Conservation (phyloP, 768 basidiomycete genomes). For the Antrodiella citrinella region DNA sequence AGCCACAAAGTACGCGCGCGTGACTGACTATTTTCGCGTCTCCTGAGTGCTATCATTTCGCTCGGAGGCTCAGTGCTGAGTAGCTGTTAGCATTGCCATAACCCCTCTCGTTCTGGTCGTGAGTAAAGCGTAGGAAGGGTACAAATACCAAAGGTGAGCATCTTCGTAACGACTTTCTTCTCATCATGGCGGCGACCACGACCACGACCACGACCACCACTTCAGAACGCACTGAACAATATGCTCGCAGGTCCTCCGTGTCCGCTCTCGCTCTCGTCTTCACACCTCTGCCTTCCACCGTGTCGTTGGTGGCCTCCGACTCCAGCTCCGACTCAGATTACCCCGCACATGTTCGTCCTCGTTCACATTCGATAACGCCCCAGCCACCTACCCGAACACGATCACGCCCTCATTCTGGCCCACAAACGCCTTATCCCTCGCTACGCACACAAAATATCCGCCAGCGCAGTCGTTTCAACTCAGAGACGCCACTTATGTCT, state of each 20-base stretch:
- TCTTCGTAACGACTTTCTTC: no score
- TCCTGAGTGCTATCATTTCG: no score
- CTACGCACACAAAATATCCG: no score
- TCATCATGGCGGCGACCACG: background rate
- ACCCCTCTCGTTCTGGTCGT: no score
- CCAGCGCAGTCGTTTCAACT: no score
- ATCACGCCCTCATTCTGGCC: background rate
- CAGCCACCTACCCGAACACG: background rate
- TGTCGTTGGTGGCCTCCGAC: background rate
- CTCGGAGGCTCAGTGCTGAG: no score
- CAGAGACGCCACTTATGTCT: no score
- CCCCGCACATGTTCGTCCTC: background rate
- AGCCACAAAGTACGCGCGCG: no score
- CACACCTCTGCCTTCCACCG: background rate
- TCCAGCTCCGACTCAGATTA: background rate
- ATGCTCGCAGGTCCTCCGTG: background rate
- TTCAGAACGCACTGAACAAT: background rate
- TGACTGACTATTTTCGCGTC: no score
- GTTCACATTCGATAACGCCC: background rate
- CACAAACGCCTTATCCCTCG: background rate
- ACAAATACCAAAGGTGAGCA: no score
- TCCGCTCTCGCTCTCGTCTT: background rate
- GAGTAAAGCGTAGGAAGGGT: no score
- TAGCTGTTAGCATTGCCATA: no score
- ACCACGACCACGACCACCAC: background rate